Conservation (phyloP, 2,329 filamentous ascomycete genomes). For the Colletotrichum zoysiae region DNA sequence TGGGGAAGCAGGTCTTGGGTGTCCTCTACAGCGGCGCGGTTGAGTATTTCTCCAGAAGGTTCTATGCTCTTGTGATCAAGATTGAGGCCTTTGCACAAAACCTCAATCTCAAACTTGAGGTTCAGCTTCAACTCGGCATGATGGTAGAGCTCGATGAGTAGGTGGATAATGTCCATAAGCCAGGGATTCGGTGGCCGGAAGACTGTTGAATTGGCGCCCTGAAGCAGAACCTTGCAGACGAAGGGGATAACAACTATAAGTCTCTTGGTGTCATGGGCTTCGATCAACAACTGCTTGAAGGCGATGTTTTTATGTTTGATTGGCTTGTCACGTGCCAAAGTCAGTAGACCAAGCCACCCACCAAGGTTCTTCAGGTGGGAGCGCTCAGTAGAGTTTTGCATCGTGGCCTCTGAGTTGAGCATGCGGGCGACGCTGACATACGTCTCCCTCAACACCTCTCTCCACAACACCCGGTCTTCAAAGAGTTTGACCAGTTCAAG, state of each 20-base stretch:
- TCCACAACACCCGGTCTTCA: conserved; percentile 82
- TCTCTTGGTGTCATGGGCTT: conserved; percentile 92
- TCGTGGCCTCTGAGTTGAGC: conserved; percentile 89
- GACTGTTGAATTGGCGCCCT: conserved; percentile 86
- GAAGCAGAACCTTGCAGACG: conserved; percentile 93
- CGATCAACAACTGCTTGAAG: conserved; percentile 94
- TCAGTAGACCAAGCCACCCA: conserved; percentile 92
- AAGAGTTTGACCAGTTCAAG: conserved; percentile 89
- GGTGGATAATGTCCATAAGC: conserved; percentile 94
- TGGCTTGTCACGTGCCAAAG: conserved; percentile 91
- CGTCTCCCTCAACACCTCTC: conserved; percentile 92
- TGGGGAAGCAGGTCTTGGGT: conserved; percentile 69
- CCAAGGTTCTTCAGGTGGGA: conserved; percentile 93
- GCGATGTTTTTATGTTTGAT: conserved; percentile 97
- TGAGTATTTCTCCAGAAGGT: conserved; percentile 86
- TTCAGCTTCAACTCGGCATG: conserved; percentile 95
- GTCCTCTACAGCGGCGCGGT: conserved; percentile 76
- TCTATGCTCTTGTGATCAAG: conserved; percentile 95
- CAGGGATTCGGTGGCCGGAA: conserved; percentile 97
- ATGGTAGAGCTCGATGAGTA: conserved; percentile 94
- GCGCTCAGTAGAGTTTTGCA: conserved; percentile 87
- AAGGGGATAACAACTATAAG: conserved; percentile 95
- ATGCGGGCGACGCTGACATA: conserved; percentile 88
- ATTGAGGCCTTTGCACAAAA: conserved; percentile 91
- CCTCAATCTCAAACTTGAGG: conserved; percentile 98